Conservation (phyloP, 768 basidiomycete species). For the Phlebiopsis gigantea region DNA sequence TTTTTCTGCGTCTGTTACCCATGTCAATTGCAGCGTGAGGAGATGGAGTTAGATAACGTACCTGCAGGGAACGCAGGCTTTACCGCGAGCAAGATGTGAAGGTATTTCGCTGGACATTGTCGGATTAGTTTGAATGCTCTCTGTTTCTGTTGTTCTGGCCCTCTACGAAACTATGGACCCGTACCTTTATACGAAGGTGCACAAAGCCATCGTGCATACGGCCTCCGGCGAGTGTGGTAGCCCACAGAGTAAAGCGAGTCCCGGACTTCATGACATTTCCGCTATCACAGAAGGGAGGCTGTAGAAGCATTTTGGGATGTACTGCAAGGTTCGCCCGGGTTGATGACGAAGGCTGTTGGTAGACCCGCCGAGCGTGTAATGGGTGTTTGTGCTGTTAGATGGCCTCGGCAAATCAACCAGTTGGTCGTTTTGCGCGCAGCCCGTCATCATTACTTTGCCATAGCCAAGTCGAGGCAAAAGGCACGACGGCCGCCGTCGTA, state of each 20-base stretch:
- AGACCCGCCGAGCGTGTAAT: background rate
- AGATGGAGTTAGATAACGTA: conserved; percentile 2
- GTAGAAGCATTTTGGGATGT: background rate
- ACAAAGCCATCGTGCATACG: background rate
- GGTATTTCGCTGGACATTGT: conserved; percentile 10
- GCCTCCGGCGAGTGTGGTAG: conserved; percentile 11
- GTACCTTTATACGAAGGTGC: background rate
- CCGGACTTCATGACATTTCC: background rate
- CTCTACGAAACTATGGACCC: background rate
- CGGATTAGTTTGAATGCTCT: background rate
- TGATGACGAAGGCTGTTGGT: background rate
- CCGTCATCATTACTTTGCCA: background rate
- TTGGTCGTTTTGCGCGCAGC: background rate
- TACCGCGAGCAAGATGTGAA: conserved; percentile 13
- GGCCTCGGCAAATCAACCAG: background rate
- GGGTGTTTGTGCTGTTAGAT: background rate
- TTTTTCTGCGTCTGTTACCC: conserved; percentile 8
- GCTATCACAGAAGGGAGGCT: conserved; percentile 3
- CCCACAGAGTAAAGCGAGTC: background rate
- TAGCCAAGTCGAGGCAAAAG: background rate
- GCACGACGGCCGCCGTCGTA: background rate
- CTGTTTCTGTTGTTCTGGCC: background rate
- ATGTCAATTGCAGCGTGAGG: background rate
- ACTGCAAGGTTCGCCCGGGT: background rate
- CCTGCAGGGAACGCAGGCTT: conserved; percentile 17